Evolutionary conservation across 176 grass and related monocot species (phyloP).

Genomic region (Musa itinerans): DNA sequence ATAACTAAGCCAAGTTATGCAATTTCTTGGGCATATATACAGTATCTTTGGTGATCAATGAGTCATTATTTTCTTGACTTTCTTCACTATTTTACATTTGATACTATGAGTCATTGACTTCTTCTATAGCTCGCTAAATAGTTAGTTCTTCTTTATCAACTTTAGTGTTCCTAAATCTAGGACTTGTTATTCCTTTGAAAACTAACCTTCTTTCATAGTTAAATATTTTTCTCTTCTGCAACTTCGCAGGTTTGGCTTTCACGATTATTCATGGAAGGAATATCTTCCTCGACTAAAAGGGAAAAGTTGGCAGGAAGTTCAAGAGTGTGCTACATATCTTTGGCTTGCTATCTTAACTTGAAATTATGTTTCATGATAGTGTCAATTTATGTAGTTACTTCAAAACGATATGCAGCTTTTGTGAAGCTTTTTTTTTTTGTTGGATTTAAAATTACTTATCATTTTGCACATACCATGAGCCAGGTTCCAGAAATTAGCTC

Average conservation of each 20-base stretch:
- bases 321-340: conserved; percentile 48
- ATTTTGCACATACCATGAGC: too few relatives aligned
- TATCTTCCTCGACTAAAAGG: conserved; percentile 89
- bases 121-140: too few relatives aligned
- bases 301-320: conserved; percentile 72
- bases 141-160: neutral
- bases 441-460: too few relatives aligned
- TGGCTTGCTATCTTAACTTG: conserved; percentile 12
- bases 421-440: too few relatives aligned
- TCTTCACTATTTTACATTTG: too few relatives aligned
- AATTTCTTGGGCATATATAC: too few relatives aligned
- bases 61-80: too few relatives aligned
- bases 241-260: conserved; percentile 85
- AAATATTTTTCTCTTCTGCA: neutral
- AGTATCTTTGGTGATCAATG: too few relatives aligned
- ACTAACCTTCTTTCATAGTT: neutral
- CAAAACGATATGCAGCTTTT: neutral
- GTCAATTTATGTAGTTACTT: neutral
- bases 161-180: neutral
- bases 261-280: conserved; percentile 91
- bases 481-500: too few relatives aligned
- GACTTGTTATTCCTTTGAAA: too few relatives aligned
- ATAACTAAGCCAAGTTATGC: too few relatives aligned
- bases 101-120: too few relatives aligned
- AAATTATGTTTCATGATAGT: conserved; percentile 3